Evolutionary conservation across 352 stramenopile species (phyloP).

Genomic region (Globisporangium rhizosaccharum): DNA sequence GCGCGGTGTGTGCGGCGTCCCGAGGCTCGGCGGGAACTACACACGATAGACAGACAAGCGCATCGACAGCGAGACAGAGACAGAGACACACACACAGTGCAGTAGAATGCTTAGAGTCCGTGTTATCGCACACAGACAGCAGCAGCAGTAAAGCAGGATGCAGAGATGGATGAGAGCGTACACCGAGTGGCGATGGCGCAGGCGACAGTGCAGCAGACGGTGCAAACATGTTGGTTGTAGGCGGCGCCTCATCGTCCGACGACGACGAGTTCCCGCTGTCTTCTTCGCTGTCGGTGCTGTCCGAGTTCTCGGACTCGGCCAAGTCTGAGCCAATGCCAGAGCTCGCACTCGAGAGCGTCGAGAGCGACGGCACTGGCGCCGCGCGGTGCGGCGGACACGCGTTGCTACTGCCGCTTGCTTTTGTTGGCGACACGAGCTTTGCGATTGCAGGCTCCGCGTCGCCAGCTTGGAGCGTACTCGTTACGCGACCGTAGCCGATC

Average conservation of each 20-base stretch:
- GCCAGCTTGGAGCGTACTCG: conserved; percentile 56
- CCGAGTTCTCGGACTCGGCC: conserved; percentile 73
- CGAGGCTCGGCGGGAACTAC: conserved; percentile 17
- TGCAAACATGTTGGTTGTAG: conserved; percentile 36
- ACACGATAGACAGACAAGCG: background rate
- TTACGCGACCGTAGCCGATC: conserved; percentile 73
- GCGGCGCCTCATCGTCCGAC: conserved; percentile 54
- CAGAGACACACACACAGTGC: background rate
- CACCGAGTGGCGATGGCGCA: conserved; percentile 17
- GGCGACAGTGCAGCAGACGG: conserved; percentile 17
- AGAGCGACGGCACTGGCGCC: conserved; percentile 12
- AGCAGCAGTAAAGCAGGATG: background rate
- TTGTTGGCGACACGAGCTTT: conserved; percentile 58
- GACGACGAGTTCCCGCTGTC: conserved; percentile 71
- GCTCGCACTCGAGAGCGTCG: conserved; percentile 15
- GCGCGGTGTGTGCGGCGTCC: conserved; percentile 26
- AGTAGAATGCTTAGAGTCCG: background rate
- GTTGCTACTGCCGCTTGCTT: conserved; percentile 14
- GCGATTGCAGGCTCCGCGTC: conserved; percentile 38
- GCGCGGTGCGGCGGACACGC: conserved; percentile 14
- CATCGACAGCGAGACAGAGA: conserved; percentile 6
- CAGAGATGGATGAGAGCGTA: conserved; percentile 2
- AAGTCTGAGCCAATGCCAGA: conserved; percentile 51
- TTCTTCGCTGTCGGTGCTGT: conserved; percentile 73
- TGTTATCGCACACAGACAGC: background rate